A percentile compares a stretch with the other conserved stretches of the same genome.
phyloP scores from a whole-genome alignment of 2,329 filamentous ascomycete genomes.

The Trichoderma sp. region DNA sequence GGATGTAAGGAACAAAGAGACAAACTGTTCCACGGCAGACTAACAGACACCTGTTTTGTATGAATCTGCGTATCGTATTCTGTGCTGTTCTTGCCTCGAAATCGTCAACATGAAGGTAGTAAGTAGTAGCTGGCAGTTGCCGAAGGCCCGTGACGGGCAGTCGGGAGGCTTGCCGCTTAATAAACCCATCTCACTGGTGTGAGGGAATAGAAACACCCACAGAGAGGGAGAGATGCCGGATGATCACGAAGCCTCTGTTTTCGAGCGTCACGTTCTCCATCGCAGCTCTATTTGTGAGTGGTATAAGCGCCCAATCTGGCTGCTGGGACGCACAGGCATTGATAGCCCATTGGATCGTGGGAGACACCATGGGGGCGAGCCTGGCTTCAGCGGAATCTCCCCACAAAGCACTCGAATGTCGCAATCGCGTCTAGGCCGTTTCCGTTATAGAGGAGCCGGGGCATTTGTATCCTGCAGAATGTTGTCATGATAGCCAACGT shows the following conservation, averaged over 20 bases:
- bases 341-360: constrained; percentile 10
- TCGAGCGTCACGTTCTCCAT: constrained; percentile 18
- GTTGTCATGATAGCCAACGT: not conserved
- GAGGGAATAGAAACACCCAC: constrained; percentile 15
- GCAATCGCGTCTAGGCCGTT: constrained; percentile 24
- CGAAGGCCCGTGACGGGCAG: constrained; percentile 16
- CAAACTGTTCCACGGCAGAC: not conserved
- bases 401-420: constrained; percentile 25
- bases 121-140: not conserved
- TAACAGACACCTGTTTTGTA: not conserved
- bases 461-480: not conserved
- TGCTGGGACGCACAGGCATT: constrained; percentile 5
- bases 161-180: constrained; percentile 14
- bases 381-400: constrained; percentile 14
- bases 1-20: not conserved
- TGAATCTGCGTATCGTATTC: not conserved
- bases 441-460: constrained; percentile 11
- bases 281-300: not conserved
- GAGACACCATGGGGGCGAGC: constrained; percentile 3
- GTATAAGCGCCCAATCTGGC: constrained; percentile 8
- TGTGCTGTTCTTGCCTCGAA: not conserved
- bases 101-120: not conserved
- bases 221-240: not conserved
- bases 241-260: not conserved
- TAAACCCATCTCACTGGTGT: not conserved